Evolutionary conservation across 2,329 filamentous ascomycete species (phyloP).

Genomic region (Arthrobotrys sphaeroides): DNA sequence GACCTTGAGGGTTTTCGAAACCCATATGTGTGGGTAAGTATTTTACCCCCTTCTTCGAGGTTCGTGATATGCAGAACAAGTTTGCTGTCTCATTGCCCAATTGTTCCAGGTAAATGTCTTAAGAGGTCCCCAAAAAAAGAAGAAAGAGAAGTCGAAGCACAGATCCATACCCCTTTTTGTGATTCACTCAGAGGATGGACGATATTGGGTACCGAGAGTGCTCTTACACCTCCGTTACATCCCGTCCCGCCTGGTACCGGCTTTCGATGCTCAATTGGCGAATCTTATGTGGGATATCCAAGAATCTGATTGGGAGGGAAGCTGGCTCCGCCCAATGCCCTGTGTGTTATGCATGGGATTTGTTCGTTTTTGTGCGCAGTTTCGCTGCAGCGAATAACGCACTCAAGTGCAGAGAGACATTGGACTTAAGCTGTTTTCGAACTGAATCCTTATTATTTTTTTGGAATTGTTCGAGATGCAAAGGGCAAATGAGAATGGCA

Average conservation of each 20-base stretch:
- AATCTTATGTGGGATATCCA: background rate
- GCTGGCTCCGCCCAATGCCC: too few species aligned
- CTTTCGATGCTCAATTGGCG: constrained; percentile 21
- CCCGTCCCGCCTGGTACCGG: constrained; percentile 37
- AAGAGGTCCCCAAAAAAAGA: background rate
- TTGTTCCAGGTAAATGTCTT: constrained; percentile 4
- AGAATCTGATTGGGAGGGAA: background rate
- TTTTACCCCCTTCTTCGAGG: background rate
- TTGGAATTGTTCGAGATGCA: constrained; percentile 13
- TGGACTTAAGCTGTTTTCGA: background rate
- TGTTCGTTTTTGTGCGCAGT: constrained; percentile 2
- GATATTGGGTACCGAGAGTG: constrained; percentile 17
- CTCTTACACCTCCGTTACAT: constrained; percentile 19
- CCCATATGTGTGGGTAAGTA: background rate
- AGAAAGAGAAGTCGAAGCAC: background rate
- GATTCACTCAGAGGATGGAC: background rate
- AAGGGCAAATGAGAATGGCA: constrained; percentile 13
- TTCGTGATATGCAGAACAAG: background rate
- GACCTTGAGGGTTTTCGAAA: constrained; percentile 32
- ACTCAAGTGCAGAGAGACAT: background rate
- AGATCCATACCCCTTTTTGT: background rate
- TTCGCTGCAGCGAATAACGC: constrained; percentile 9
- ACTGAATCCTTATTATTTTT: background rate
- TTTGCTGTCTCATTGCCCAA: constrained; percentile 8
- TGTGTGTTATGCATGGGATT: background rate